Evolutionary conservation across 768 basidiomycete genomes (phyloP), one percentile per base, ranked within the genome.

Genomic region (Dictyophora rubrovolvata): DNA sequence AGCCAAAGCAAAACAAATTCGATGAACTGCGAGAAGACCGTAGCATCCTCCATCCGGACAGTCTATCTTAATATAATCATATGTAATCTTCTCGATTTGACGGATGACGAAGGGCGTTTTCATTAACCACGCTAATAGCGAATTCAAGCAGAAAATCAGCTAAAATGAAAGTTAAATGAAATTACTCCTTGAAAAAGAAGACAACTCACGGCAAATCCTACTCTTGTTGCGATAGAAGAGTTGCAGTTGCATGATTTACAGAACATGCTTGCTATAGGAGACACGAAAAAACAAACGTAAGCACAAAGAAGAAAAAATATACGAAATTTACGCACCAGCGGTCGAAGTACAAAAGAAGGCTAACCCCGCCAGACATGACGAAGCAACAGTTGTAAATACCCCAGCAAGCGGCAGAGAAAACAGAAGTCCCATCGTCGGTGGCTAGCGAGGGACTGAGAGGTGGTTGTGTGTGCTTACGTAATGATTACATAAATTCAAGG

Each of bases 201-300:
- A 37, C 37, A 21, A 70, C 87, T 60, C 69, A 91, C 93, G 16
- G 92, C 93, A 72, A 93, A 96, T 35, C 94, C 94, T 59, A 97
- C 86, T 67, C 94, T 86, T 48, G 94, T 97, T 0, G 96, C 96
- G 65, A 99, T 97, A 0, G 93, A 95, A 9, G 93, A 95, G 69
- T 98, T 97, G 75, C 96, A 99, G 69, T 98, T 98, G 73, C 95
- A 99, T 34, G 89, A 93, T 77, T 96, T 97, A 80, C 86, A 93
- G 75, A 96, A 91, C 82, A 95, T 93, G 36, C 90, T 93, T 3
- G 94, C 93, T 85, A 72, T 65, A n/a, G 63, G 69, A 28, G 7
- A 28, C 28, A 28, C 66, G 64, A 63, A 55, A n/a, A 34, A 48
- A 36, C 21, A 22, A 56, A 17, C n/a, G 12, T 23, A 37, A 22